Evolutionary conservation across 2,329 filamentous ascomycete species (phyloP), one percentile per base, ranked within the genome.

Genomic region (Diaporthe vaccinii): DNA sequence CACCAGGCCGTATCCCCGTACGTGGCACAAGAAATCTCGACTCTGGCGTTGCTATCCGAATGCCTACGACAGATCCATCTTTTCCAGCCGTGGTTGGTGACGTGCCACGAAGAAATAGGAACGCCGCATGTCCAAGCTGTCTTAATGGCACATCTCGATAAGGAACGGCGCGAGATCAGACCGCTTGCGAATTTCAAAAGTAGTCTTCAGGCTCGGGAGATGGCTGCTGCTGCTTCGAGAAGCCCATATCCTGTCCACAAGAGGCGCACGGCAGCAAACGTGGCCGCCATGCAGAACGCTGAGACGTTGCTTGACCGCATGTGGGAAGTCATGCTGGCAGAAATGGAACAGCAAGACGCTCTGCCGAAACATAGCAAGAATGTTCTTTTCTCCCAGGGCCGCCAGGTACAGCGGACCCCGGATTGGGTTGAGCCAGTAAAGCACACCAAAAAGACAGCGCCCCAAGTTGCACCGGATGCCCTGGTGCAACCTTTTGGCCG

Each of bases 31-130:
- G 61, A 74, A 3, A 36, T 74, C 1, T 68, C 72, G 1, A 2
- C 34, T 2, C 1, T 68, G 25, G 17, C 59, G 3, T 28, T 74
- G 6, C 0, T 74, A 10, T 46, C 49, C 14, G 61, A 74, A 46
- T 74, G 51, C 14, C 51, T 68, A 1, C 59, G 41, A 1, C 72
- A 74, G 39, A 44, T 59, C 4, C 25, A 69, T 20, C 61, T 58
- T 1, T 74, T 74, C 20, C 20, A 41, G 2, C 59, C 61, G 4
- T 69, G 12, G 25, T 14, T 22, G 0, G 4, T n/a, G n/a, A 20
- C 58, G 17, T 44, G 15, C 20, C 2, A 53, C n/a, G 10, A 14
- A 17, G 17, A 17, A 7, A 3, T 62, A 6, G 4, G 2, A 22
- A 31, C 5, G 10, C 9, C 15, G 5, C 34, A 4, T 12, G 8